Evolutionary conservation across 2,329 filamentous ascomycete species (phyloP).

Genomic region (Zarea fungicola): DNA sequence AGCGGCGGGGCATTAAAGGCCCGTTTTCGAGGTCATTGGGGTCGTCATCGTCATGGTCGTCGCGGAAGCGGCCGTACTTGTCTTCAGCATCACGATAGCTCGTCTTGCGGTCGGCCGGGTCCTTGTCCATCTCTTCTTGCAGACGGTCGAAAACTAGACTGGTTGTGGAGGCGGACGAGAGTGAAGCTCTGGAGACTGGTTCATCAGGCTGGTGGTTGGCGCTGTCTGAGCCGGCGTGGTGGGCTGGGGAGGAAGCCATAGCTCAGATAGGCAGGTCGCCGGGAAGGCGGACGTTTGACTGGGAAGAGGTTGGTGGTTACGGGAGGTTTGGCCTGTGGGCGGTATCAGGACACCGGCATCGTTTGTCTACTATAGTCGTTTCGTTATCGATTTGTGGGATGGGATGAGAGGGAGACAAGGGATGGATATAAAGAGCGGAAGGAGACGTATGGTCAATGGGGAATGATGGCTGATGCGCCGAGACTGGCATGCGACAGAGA

Average conservation of each 20-base stretch:
- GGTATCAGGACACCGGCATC: conserved; percentile 5
- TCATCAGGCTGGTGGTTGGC: neutral
- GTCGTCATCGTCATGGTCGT: conserved; percentile 25
- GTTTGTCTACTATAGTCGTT: neutral
- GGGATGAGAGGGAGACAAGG: neutral
- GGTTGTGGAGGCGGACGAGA: conserved; percentile 76
- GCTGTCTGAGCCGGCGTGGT: neutral
- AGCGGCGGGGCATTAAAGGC: conserved; percentile 43
- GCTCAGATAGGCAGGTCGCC: neutral
- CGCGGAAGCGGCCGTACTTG: conserved; percentile 38
- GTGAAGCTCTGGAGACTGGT: conserved; percentile 45
- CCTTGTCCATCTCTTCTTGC: conserved; percentile 47
- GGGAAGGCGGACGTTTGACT: neutral
- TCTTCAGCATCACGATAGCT: conserved; percentile 20
- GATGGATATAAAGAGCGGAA: neutral
- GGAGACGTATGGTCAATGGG: neutral
- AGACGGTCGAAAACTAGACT: conserved; percentile 77
- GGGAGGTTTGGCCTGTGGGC: neutral
- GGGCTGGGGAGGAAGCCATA: conserved; percentile 2
- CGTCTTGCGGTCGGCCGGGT: conserved; percentile 15
- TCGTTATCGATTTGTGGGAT: neutral
- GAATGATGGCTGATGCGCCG: neutral
- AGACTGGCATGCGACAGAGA: conserved; percentile 6
- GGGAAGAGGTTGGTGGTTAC: neutral
- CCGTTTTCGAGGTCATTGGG: conserved; percentile 41